A percentile compares a stretch with the other conserved stretches of the same genome.
These are phyloP conservation scores for Ophiobolus disseminans DNA, from an alignment of 2,329 filamentous ascomycete genomes.

Conservation along the genomic window DNA sequence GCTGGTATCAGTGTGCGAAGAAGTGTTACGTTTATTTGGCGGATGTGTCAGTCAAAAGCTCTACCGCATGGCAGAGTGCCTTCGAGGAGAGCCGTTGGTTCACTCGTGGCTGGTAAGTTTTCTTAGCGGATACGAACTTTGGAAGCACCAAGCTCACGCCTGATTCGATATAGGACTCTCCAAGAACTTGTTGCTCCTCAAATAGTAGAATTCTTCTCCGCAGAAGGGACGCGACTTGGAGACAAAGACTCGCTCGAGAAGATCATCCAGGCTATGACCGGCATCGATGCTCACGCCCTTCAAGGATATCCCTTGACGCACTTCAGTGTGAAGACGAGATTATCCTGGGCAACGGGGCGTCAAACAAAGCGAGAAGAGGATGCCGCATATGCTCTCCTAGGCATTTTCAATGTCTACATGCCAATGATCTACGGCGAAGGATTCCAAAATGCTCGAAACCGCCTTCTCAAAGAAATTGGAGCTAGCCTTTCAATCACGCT, in stretches of 20 bases:
- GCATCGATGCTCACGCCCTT: neutral
- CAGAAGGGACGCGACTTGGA: neutral
- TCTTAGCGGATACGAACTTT: neutral
- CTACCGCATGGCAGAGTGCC: neutral
- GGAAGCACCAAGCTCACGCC: neutral
- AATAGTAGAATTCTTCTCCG: neutral
- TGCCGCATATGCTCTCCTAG: neutral
- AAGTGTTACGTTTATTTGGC: slow-evolving; percentile 7
- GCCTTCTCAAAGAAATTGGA: neutral
- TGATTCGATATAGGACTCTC: neutral
- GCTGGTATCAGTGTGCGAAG: slow-evolving; percentile 1
- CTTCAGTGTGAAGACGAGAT: neutral
- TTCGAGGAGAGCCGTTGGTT: neutral
- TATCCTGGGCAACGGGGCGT: neutral
- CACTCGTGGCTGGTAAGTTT: neutral
- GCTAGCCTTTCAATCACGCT: neutral
- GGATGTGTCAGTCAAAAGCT: neutral
- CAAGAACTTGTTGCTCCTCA: neutral
- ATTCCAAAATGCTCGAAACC: neutral
- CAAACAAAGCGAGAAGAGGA: neutral
- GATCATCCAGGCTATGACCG: neutral
- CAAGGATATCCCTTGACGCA: neutral
- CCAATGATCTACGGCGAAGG: neutral
- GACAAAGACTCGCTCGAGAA: neutral
- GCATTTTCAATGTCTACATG: neutral